These are phyloP conservation scores for Lasiosphaeria miniovina DNA, from an alignment of 495 filamentous ascomycete species.

Conservation along the genomic window DNA sequence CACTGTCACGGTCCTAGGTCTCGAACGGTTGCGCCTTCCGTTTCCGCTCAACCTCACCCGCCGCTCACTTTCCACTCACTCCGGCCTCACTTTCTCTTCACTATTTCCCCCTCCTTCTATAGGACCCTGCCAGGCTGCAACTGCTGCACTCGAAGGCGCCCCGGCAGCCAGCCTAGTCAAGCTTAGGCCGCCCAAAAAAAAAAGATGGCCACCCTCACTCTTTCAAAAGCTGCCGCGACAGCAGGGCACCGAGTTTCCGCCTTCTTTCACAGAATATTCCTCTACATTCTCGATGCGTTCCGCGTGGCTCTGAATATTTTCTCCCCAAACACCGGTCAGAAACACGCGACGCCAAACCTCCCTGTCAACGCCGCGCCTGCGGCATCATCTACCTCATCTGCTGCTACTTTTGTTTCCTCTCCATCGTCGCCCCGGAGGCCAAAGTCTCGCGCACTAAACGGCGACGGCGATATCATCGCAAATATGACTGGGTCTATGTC, in stretches of 20 bases:
- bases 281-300: slow-evolving; percentile 21
- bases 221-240: slow-evolving; percentile 23
- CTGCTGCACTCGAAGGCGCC: slow-evolving; percentile 1
- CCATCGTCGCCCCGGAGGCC: too few species aligned
- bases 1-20: too few species aligned
- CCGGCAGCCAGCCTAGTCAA: too few species aligned
- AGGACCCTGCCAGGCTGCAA: too few species aligned
- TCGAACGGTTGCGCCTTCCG: too few species aligned
- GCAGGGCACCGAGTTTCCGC: slow-evolving; percentile 23
- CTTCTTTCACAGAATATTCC: slow-evolving; percentile 27
- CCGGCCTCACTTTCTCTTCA: too few species aligned
- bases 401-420: too few species aligned
- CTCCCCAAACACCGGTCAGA: background rate
- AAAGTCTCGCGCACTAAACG: background rate
- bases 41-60: too few species aligned
- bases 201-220: slow-evolving; percentile 27
- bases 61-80: background rate
- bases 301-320: slow-evolving; percentile 20
- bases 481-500: background rate
- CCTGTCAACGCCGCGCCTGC: slow-evolving; percentile 3
- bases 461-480: background rate
- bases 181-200: background rate
- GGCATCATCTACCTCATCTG: background rate
- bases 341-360: slow-evolving; percentile 11
- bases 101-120: too few species aligned